Percentiles rank a stretch among this genome's conserved stretches.
Evolutionary conservation across 768 basidiomycete genomes (phyloP).

Genomic region (Crassisporium funariophilum): DNA sequence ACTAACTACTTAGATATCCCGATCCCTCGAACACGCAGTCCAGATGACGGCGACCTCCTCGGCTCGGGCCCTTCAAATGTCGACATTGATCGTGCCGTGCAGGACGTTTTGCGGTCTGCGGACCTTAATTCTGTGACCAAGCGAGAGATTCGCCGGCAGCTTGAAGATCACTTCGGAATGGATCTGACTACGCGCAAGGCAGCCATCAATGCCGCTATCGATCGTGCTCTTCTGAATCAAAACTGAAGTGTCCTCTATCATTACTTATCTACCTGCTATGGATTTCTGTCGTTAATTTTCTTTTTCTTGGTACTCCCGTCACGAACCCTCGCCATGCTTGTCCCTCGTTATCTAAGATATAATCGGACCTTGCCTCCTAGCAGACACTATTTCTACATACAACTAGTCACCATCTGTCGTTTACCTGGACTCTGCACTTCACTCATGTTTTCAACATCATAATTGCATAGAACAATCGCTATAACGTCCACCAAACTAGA

Average conservation of each 20-base stretch:
- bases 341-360: conserved; percentile 13
- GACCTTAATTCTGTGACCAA: conserved; percentile 93
- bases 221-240: conserved; percentile 64
- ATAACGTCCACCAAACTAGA: too few relatives aligned
- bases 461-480: conserved; percentile 18
- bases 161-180: conserved; percentile 83
- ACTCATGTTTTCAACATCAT: conserved; percentile 18
- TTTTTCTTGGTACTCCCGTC: conserved; percentile 17
- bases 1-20: conserved; percentile 80
- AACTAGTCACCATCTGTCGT: conserved; percentile 15
- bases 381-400: conserved; percentile 18
- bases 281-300: conserved; percentile 12
- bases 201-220: conserved; percentile 78
- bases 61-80: conserved; percentile 53
- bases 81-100: conserved; percentile 76
- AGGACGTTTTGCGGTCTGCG: conserved; percentile 70
- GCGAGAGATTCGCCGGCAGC: conserved; percentile 79
- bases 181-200: conserved; percentile 73
- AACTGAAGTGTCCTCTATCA: conserved; percentile 16
- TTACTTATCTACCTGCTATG: conserved; percentile 11
- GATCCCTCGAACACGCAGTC: conserved; percentile 55
- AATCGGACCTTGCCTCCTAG: conserved; percentile 18
- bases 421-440: conserved; percentile 13
- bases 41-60: conserved; percentile 51
- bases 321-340: conserved; percentile 20